Evolutionary conservation across 129 eudicot species (phyloP).

Genomic region (Arctium minus): DNA sequence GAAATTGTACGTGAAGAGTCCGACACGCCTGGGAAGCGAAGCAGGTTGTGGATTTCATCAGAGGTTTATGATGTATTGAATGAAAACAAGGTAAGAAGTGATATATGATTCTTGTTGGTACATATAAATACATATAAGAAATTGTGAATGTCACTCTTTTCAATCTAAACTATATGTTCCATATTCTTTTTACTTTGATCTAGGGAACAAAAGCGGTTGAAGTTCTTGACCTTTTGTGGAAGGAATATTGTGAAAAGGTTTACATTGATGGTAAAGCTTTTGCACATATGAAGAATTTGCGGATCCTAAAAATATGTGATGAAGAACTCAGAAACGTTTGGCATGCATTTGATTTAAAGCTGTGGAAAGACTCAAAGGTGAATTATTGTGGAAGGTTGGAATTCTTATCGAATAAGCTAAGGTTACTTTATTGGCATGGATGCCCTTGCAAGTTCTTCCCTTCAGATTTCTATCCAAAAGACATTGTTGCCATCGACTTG

Average conservation of each 20-base stretch:
- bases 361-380: neutral
- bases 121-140: neutral
- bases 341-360: neutral
- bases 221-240: neutral
- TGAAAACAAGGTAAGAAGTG: neutral
- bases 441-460: conserved; percentile 17
- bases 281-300: conserved; percentile 6
- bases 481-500: conserved; percentile 25
- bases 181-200: too few species aligned
- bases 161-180: neutral
- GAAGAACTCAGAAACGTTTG: neutral
- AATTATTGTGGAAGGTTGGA: neutral
- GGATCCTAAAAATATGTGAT: neutral
- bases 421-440: conserved; percentile 20
- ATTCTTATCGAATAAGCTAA: conserved; percentile 7
- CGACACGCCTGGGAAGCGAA: neutral
- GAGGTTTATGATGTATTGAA: conserved; percentile 20
- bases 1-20: conserved; percentile 10
- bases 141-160: neutral
- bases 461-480: conserved; percentile 4
- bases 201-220: conserved; percentile 14
- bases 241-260: neutral
- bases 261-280: neutral
- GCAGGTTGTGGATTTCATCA: conserved; percentile 12
- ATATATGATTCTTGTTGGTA: neutral